Base-by-base conservation (phyloP, 106 monocot species). In the Apostasia shenzhenica region DNA sequence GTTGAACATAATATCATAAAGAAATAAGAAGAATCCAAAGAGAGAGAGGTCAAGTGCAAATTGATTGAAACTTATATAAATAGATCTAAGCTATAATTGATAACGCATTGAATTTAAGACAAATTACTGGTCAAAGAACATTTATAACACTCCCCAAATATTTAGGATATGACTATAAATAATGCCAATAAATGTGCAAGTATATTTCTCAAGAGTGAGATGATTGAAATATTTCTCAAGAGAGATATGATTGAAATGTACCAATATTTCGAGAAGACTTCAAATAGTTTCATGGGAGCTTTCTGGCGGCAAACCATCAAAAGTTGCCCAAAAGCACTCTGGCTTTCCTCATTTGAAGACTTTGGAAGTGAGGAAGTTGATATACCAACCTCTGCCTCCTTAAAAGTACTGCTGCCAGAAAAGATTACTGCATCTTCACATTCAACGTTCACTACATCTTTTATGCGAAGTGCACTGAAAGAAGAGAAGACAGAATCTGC, bases 231-330 rank as follows among this genome's bases (percentile, higher is more conserved):
- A 26, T 26, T 26, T 26, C 26, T 26, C 26, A 26, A 26, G 26
- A 26, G 26, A 26, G 26, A 26, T 26, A 26, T 26, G 26, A 26
- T 26, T 26, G 26, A 26, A 38, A 77, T 77, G 41, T 70, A 99
- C 97, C 97, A 87, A 76, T 90, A 92, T 56, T 57, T 45, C 1
- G 78, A 85, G 63, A 99, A 79, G 55, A 75, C 85, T 76, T 90
- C 92, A 67, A 77, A 67, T 9, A 99, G 72, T 41, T 70, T 77
- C 45, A 83, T 66, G 8, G 97, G 87, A 70, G 74, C 45, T 63
- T 82, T 53, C 63, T 99, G 97, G 14, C 50, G 69, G 71, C 97
- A 99, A 76, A 83, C 87, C 83, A 86, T 81, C 7, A 99, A 73
- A 73, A 99, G 83, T 64, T 90, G 87, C 2, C 67, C 47, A 65